A percentile compares a stretch with the other conserved stretches of the same genome.
These are phyloP conservation scores for Byssochlamys sp. DNA, from an alignment of 2,329 filamentous ascomycete genomes.

Conservation along the genomic window DNA sequence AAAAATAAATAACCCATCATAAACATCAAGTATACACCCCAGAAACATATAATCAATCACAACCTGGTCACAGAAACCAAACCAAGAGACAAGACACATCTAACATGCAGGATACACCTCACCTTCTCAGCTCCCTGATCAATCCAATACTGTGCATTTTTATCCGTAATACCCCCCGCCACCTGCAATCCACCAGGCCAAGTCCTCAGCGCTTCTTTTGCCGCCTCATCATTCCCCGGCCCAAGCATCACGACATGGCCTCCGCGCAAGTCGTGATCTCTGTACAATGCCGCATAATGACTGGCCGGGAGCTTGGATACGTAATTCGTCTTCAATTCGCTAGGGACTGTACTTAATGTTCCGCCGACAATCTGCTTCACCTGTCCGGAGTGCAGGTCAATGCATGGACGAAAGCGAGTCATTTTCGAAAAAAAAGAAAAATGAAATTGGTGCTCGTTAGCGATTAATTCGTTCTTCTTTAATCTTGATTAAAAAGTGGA, in stretches of 20 bases:
- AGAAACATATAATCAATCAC: not conserved
- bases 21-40: no score
- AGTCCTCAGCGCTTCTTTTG: conserved; percentile 61
- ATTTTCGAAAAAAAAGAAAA: conserved; percentile 42
- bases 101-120: conserved; percentile 19
- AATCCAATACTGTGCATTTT: conserved; percentile 79
- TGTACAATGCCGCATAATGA: conserved; percentile 75
- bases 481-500: not conserved
- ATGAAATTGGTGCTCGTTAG: conserved; percentile 2
- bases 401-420: conserved; percentile 92
- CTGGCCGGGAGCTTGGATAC: conserved; percentile 73
- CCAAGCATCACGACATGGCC: conserved; percentile 97
- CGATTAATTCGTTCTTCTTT: not conserved
- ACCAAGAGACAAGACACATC: conserved; percentile 1
- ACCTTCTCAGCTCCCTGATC: conserved; percentile 83
- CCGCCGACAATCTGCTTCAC: conserved; percentile 98
- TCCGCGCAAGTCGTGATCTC: conserved; percentile 60
- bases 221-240: conserved; percentile 72
- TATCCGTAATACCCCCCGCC: conserved; percentile 82
- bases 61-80: not conserved
- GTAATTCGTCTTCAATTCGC: conserved; percentile 77
- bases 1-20: not conserved
- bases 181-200: conserved; percentile 81
- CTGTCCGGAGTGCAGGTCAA: conserved; percentile 91
- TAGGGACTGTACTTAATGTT: conserved; percentile 61